Percentiles rank a stretch among this genome's conserved stretches.
phyloP scores from a whole-genome alignment of 306 rosid genomes.

The Prunus padus region DNA sequence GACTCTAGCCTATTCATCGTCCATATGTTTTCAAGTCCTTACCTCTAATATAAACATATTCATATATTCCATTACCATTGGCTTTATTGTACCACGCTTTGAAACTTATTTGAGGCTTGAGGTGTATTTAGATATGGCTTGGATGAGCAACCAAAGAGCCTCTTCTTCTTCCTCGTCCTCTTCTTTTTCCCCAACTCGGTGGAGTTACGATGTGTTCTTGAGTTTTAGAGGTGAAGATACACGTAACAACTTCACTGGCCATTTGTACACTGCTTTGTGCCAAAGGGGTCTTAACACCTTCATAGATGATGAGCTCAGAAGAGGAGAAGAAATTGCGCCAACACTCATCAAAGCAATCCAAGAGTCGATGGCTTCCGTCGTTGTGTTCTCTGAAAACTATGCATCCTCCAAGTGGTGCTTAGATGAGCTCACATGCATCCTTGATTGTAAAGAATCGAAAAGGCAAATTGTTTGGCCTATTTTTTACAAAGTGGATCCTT shows the following conservation, averaged over 20 bases:
- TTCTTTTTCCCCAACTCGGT: neutral
- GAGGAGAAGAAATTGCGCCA: slow-evolving; percentile 8
- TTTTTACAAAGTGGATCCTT: neutral
- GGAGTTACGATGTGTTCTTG: slow-evolving; percentile 15
- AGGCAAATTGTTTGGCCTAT: slow-evolving; percentile 12
- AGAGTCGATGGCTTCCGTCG: neutral
- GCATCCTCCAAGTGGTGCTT: neutral
- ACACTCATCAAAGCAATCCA: slow-evolving; percentile 1
- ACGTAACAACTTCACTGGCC: neutral
- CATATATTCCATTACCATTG: too few species aligned
- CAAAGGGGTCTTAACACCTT: slow-evolving; percentile 11
- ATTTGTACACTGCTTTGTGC: slow-evolving; percentile 2
- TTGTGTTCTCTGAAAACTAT: neutral
- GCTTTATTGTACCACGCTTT: too few species aligned
- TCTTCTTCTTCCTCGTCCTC: neutral
- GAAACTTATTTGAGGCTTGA: too few species aligned
- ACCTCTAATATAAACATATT: too few species aligned
- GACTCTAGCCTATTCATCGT: too few species aligned
- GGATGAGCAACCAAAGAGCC: neutral
- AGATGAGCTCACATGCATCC: neutral
- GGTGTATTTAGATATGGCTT: too few species aligned
- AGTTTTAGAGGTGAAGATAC: slow-evolving; percentile 11
- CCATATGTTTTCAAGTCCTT: too few species aligned
- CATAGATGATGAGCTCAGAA: slow-evolving; percentile 4
- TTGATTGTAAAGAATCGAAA: neutral